Conservation (phyloP, 106 monocot genomes). For the Platanthera guangdongensis region DNA sequence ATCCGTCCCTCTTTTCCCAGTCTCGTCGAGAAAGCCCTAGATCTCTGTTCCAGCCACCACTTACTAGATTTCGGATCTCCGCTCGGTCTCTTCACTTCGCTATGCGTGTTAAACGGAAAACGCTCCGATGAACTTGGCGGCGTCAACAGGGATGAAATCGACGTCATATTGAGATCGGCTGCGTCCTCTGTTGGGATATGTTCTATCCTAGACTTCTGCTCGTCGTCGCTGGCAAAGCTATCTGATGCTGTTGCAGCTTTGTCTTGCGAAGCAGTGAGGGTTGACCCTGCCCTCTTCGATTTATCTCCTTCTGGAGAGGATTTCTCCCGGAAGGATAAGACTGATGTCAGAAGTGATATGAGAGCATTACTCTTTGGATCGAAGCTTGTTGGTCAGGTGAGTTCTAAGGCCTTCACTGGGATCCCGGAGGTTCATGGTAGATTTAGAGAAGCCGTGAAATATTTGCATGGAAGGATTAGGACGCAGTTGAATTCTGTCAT, state of each 20-base stretch:
- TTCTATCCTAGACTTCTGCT: slow-evolving; percentile 56
- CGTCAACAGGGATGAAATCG: slow-evolving; percentile 26
- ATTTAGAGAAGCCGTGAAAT: slow-evolving; percentile 55
- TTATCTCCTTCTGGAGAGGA: slow-evolving; percentile 62
- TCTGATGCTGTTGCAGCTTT: slow-evolving; percentile 74
- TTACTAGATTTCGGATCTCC: slow-evolving; percentile 53
- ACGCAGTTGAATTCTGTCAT: slow-evolving; percentile 60
- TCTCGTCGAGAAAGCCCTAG: slow-evolving; percentile 33
- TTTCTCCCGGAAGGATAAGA: slow-evolving; percentile 62
- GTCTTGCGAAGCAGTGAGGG: slow-evolving; percentile 70
- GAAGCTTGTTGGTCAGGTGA: slow-evolving; percentile 46
- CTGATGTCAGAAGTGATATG: slow-evolving; percentile 61
- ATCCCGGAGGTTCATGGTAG: slow-evolving; percentile 56
- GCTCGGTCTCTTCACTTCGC: slow-evolving; percentile 27
- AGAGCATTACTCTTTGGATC: slow-evolving; percentile 67
- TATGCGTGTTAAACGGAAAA: slow-evolving; percentile 27
- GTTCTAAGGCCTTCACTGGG: slow-evolving; percentile 21
- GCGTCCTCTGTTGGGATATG: slow-evolving; percentile 29
- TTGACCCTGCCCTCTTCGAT: slow-evolving; percentile 46
- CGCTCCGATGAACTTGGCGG: slow-evolving; percentile 21
- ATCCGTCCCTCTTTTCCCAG: slow-evolving; percentile 30
- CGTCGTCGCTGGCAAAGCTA: slow-evolving; percentile 36
- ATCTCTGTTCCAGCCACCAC: slow-evolving; percentile 16
- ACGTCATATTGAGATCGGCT: slow-evolving; percentile 32
- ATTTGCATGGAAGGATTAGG: slow-evolving; percentile 42